phyloP scores from a whole-genome alignment of 495 filamentous ascomycete species.

The Hypoxylon subgilvum region DNA sequence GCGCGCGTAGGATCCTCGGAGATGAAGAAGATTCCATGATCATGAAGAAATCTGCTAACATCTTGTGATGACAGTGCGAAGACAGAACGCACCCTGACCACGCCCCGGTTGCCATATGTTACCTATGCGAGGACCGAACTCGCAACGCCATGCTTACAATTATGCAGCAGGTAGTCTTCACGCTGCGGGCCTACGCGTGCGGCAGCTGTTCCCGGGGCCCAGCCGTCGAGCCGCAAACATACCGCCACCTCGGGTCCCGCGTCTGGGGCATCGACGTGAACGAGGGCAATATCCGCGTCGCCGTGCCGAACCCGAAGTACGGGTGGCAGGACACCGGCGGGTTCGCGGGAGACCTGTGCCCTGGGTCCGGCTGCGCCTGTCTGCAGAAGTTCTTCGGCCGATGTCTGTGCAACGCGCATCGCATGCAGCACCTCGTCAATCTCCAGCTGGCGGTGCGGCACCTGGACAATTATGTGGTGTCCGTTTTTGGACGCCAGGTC shows the following conservation, averaged over 20 bases:
- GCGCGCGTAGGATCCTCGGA: too few relatives aligned
- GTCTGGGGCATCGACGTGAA: neutral
- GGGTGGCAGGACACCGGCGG: neutral
- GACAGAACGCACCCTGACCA: too few relatives aligned
- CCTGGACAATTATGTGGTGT: neutral
- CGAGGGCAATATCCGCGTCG: neutral
- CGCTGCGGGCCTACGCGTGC: conserved; percentile 2
- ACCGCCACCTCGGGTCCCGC: neutral
- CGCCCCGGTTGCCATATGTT: too few relatives aligned
- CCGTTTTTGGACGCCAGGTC: neutral
- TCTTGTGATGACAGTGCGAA: too few relatives aligned
- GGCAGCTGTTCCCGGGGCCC: neutral
- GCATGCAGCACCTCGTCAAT: conserved; percentile 2
- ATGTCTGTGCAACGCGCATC: conserved; percentile 24
- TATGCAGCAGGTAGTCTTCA: too few relatives aligned
- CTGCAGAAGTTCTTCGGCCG: conserved; percentile 9
- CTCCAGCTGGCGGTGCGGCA: neutral
- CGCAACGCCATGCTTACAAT: too few relatives aligned
- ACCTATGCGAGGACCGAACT: too few relatives aligned
- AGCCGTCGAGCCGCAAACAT: neutral
- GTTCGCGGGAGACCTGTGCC: neutral
- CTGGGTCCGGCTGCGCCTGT: conserved; percentile 24
- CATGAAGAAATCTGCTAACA: too few relatives aligned
- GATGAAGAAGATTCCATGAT: too few relatives aligned
- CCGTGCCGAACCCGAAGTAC: neutral